These are phyloP conservation scores for Phialocephala subalpina DNA, from an alignment of 2,329 filamentous ascomycete genomes.

Conservation along the genomic window DNA sequence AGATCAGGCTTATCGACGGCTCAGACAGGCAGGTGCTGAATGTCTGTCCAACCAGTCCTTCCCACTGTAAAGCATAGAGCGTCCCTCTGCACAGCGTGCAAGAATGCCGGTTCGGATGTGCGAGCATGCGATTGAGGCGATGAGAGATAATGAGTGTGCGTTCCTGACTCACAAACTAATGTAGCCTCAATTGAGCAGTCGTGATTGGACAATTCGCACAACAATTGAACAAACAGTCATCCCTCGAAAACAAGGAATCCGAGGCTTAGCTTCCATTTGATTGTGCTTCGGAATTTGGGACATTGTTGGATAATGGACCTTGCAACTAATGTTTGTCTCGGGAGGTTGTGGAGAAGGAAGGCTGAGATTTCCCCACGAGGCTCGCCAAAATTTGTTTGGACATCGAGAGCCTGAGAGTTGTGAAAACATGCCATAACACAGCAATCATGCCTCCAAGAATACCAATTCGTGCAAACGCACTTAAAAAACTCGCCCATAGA, in stretches of 20 bases:
- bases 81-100: not conserved
- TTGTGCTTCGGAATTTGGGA: not conserved
- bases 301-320: conserved; percentile 9
- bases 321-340: not conserved
- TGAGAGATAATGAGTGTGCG: not conserved
- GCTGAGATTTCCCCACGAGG: conserved; percentile 27
- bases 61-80: not conserved
- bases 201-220: conserved; percentile 5
- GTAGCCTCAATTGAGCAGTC: not conserved
- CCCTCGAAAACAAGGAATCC: not conserved
- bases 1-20: not conserved
- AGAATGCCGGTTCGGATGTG: not conserved
- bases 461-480: conserved; percentile 28
- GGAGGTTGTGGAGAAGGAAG: conserved; percentile 20
- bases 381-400: conserved; percentile 23
- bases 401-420: not conserved
- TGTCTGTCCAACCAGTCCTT: not conserved
- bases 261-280: not conserved
- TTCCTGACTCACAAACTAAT: conserved; percentile 9
- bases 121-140: conserved; percentile 4
- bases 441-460: conserved; percentile 34
- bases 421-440: conserved; percentile 9
- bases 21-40: not conserved
- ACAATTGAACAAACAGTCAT: not conserved
- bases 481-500: conserved; percentile 20